These are phyloP conservation scores for Heliamphora ciliata DNA, from an alignment of 179 eudicot species.

Conservation along the genomic window DNA sequence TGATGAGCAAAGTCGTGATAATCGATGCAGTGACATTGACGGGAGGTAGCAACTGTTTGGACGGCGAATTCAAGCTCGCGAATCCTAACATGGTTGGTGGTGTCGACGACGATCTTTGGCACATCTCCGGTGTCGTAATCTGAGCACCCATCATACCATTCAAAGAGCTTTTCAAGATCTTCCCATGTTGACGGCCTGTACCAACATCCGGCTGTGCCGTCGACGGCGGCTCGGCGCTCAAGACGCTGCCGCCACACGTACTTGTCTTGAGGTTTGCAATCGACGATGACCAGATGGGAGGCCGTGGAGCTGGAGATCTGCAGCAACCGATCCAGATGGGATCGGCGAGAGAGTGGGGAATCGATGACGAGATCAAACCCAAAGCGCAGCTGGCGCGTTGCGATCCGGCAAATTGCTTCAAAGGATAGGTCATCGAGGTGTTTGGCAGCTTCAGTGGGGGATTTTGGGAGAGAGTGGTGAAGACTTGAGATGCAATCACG, in stretches of 20 bases:
- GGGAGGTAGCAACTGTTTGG: neutral
- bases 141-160: slow-evolving; percentile 27
- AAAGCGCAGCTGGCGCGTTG: slow-evolving; percentile 28
- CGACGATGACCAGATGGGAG: slow-evolving; percentile 31
- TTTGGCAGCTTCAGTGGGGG: slow-evolving; percentile 12
- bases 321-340: slow-evolving; percentile 29
- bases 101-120: slow-evolving; percentile 39
- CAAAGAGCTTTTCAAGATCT: slow-evolving; percentile 32
- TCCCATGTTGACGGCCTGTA: slow-evolving; percentile 45
- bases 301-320: slow-evolving; percentile 20
- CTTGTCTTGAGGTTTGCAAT: slow-evolving; percentile 32
- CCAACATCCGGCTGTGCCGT: slow-evolving; percentile 21
- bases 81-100: slow-evolving; percentile 23
- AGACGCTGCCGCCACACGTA: slow-evolving; percentile 34
- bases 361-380: slow-evolving; percentile 39
- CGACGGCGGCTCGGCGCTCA: slow-evolving; percentile 15
- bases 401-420: slow-evolving; percentile 34
- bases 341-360: slow-evolving; percentile 35
- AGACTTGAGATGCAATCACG: slow-evolving; percentile 28
- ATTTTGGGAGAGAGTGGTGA: slow-evolving; percentile 19
- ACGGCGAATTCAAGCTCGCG: neutral
- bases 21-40: neutral
- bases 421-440: slow-evolving; percentile 25
- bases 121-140: slow-evolving; percentile 40
- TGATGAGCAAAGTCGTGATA: neutral